Evolutionary conservation across 2,329 filamentous ascomycete species (phyloP), one percentile per base, ranked within the genome.

Genomic region (Talaromyces islandicus): DNA sequence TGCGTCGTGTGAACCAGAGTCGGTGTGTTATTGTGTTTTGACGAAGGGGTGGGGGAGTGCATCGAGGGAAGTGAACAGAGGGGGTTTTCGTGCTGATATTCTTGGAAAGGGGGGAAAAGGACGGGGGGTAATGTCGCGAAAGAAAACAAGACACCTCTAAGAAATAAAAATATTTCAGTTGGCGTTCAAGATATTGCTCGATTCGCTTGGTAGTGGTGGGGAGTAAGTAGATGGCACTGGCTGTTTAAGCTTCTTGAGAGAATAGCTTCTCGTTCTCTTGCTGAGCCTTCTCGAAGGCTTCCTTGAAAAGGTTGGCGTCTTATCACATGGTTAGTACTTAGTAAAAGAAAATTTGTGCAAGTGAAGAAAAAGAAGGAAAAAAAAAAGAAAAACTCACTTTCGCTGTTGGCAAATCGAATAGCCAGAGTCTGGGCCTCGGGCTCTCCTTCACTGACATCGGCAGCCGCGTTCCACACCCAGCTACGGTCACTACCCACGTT

Each of bases 391-490:
- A 59, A 84, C 89, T 75, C 84, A 96, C 92, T 97, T 75, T 99
- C 94, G 68, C 90, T 88, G 84, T 97, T 99, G 80, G 89, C 93
- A 72, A 99, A 97, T 68, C 94, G 92, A 71, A 99, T 97, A 66
- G 94, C 94, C 71, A 99, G 85, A 59, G 94, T 99, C 72, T 92
- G 88, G 59, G 92, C 91, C 84, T 99, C 94, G 65, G 94, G 90
- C 82, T 97, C 93, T 64, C 94, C 94, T 84, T 99, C 94, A 73
- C 91, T 96, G 69, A 97, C 93, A 83, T 99, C 94, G 67, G 94
- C 94, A 61, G 92, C 89, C 62, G 92, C 93, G 73, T 96, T 97
- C 94, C 94, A 99, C 68, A 99, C 94, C 94, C 94, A 99, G 81
- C 90, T 95, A 77, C 94, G 90, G 83, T 99, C 94, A 71, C 91